Evolutionary conservation across 2,329 filamentous ascomycete genomes (phyloP).

Genomic region (Neofusicoccum umdonicola): DNA sequence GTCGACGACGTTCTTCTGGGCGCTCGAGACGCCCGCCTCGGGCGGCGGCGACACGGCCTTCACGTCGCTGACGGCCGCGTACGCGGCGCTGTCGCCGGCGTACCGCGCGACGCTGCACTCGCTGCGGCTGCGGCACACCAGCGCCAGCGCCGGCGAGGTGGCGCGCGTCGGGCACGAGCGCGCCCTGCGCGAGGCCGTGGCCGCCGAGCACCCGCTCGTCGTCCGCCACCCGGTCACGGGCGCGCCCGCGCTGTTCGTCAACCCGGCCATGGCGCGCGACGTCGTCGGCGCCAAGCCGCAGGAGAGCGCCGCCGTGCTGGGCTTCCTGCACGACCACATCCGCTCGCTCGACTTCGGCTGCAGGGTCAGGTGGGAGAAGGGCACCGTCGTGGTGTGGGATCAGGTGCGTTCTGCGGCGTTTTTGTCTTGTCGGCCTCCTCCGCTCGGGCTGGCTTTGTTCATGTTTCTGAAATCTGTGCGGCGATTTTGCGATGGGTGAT

Average conservation of each 20-base stretch:
- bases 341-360: background rate
- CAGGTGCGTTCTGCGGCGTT: background rate
- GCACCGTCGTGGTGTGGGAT: conserved; percentile 13
- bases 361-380: background rate
- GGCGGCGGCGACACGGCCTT: conserved; percentile 6
- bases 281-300: background rate
- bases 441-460: no score
- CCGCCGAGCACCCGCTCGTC: background rate
- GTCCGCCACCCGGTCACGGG: background rate
- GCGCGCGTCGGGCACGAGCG: background rate
- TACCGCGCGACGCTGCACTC: conserved; percentile 17
- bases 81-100: conserved; percentile 16
- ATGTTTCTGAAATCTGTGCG: no score
- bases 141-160: conserved; percentile 3
- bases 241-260: background rate
- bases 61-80: background rate
- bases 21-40: background rate
- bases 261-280: background rate
- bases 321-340: background rate
- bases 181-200: background rate
- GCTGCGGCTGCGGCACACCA: background rate
- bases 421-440: no score
- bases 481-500: no score
- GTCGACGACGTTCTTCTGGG: background rate
- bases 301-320: background rate